A percentile compares a stretch with the other conserved stretches of the same genome.
Conservation (phyloP, 140 eudicot species). For the Bidens hawaiensis region DNA sequence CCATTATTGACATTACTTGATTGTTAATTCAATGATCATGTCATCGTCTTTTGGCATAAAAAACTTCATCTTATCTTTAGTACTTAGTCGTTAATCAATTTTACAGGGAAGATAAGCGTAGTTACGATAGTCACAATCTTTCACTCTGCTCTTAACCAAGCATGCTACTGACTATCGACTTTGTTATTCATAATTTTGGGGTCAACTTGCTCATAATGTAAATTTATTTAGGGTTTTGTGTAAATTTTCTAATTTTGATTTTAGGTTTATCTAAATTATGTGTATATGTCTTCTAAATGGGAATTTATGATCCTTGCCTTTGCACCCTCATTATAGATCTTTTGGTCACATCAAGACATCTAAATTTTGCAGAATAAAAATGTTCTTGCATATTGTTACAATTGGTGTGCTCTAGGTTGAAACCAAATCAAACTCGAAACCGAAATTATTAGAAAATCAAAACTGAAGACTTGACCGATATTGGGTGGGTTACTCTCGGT, state of each 20-base stretch:
- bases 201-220: no score
- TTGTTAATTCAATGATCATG: not conserved
- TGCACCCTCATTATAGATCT: not conserved
- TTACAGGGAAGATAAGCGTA: conserved; percentile 78
- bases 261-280: not conserved
- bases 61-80: not conserved
- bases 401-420: no score
- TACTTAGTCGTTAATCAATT: not conserved
- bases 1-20: conserved; percentile 61
- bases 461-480: no score
- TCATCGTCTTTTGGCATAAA: not conserved
- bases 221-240: no score
- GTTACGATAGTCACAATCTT: conserved; percentile 85
- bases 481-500: no score
- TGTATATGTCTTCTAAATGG: not conserved
- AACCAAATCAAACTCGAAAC: no score
- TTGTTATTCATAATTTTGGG: not conserved
- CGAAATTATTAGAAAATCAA: no score
- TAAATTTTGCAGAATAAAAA: not conserved
- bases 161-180: not conserved
- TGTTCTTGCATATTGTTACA: not conserved
- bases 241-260: not conserved
- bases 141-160: conserved; percentile 97
- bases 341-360: not conserved
- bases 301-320: not conserved